phyloP scores from a whole-genome alignment of 352 stramenopile genomes.

The Globisporangium cylindrosporum region DNA sequence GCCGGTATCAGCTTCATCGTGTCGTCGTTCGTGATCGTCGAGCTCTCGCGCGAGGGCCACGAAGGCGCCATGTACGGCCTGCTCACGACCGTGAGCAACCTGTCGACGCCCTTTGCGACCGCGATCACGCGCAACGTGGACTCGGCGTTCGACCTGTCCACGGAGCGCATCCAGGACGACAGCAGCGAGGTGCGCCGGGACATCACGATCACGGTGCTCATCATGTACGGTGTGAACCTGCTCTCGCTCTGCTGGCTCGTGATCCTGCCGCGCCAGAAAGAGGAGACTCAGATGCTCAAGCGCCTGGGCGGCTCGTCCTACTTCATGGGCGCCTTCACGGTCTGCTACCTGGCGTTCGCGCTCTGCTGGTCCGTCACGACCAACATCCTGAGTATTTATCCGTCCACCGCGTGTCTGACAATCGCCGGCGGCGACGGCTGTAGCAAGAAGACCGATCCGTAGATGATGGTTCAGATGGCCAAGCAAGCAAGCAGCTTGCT shows the following conservation, averaged over 20 bases:
- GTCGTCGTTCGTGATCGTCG: constrained; percentile 52
- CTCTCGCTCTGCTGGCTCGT: constrained; percentile 47
- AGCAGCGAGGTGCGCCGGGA: constrained; percentile 37
- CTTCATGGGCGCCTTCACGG: constrained; percentile 45
- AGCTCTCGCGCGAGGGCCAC: constrained; percentile 51
- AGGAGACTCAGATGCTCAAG: constrained; percentile 65
- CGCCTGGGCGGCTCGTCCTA: constrained; percentile 46
- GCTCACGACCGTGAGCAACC: constrained; percentile 60
- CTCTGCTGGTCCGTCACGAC: constrained; percentile 49
- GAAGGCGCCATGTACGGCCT: constrained; percentile 66
- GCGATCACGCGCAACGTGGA: constrained; percentile 43
- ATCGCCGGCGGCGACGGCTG: constrained; percentile 58
- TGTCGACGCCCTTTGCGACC: constrained; percentile 40
- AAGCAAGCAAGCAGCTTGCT: neutral
- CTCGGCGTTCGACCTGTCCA: constrained; percentile 38
- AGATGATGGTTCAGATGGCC: neutral
- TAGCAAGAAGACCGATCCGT: neutral
- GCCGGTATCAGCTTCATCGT: constrained; percentile 56
- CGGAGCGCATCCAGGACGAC: constrained; percentile 54
- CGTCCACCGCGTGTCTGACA: constrained; percentile 42
- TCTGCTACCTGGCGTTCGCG: constrained; percentile 42
- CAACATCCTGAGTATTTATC: constrained; percentile 64
- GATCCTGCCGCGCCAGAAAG: constrained; percentile 64
- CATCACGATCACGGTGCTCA: constrained; percentile 44
- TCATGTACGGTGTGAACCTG: constrained; percentile 55